A percentile compares a stretch with the other conserved stretches of the same genome.
phyloP scores from a whole-genome alignment of 129 eudicot species.

The Escallonia rubra region DNA sequence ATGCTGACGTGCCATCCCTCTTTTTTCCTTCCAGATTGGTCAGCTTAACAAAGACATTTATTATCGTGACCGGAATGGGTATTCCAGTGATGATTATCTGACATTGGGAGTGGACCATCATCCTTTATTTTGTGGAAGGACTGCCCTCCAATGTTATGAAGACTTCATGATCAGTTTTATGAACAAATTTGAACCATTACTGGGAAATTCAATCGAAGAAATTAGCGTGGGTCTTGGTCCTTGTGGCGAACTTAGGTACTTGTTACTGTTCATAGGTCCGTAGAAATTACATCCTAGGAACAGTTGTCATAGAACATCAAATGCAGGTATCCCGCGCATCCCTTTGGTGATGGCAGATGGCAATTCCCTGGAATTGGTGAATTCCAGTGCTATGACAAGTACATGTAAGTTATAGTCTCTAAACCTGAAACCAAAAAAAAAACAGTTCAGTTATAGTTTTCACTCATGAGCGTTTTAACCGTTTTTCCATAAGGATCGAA shows the following conservation, averaged over 20 bases:
- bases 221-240: constrained; percentile 72
- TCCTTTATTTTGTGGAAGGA: constrained; percentile 60
- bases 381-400: constrained; percentile 69
- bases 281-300: constrained; percentile 5
- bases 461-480: background rate
- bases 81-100: constrained; percentile 49
- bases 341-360: constrained; percentile 63
- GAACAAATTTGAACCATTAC: constrained; percentile 47
- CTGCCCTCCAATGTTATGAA: constrained; percentile 64
- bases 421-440: background rate
- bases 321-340: constrained; percentile 67
- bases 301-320: constrained; percentile 8
- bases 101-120: constrained; percentile 56
- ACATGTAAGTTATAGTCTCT: constrained; percentile 36
- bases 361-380: constrained; percentile 72
- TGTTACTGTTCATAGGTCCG: constrained; percentile 10
- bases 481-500: constrained; percentile 37
- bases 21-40: constrained; percentile 43
- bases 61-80: constrained; percentile 51
- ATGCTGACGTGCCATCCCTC: constrained; percentile 3
- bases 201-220: constrained; percentile 60
- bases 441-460: background rate
- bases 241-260: constrained; percentile 64
- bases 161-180: constrained; percentile 52
- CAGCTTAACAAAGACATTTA: constrained; percentile 50